Conservation (phyloP, 2,329 filamentous ascomycete species). For the Aspergillus pseudoterreus region DNA sequence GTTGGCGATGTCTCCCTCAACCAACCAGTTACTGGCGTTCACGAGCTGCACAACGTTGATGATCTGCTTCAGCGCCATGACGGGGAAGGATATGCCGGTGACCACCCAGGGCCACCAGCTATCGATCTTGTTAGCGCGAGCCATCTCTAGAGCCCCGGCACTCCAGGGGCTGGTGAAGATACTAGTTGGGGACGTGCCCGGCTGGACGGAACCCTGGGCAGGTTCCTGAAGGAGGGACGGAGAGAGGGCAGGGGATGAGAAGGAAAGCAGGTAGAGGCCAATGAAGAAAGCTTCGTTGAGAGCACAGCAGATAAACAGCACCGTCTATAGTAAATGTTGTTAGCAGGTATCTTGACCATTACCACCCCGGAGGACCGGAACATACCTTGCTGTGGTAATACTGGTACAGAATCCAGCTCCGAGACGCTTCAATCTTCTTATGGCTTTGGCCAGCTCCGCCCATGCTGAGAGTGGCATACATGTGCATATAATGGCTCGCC, state of each 20-base stretch:
- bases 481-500: slow-evolving; percentile 97
- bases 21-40: slow-evolving; percentile 88
- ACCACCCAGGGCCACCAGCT: slow-evolving; percentile 75
- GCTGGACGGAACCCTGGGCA: slow-evolving; percentile 63
- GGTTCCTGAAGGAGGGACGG: slow-evolving; percentile 69
- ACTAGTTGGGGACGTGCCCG: slow-evolving; percentile 57
- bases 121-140: slow-evolving; percentile 89
- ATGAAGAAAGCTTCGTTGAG: slow-evolving; percentile 98
- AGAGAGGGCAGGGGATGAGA: slow-evolving; percentile 84
- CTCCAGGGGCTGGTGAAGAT: slow-evolving; percentile 88
- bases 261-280: slow-evolving; percentile 93
- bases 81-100: slow-evolving; percentile 71
- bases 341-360: slow-evolving; percentile 2
- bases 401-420: slow-evolving; percentile 85
- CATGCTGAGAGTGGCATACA: slow-evolving; percentile 93
- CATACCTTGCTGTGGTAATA: slow-evolving; percentile 97
- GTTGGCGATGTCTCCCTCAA: slow-evolving; percentile 76
- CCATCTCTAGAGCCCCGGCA: slow-evolving; percentile 86
- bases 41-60: slow-evolving; percentile 93
- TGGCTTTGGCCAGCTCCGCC: slow-evolving; percentile 76
- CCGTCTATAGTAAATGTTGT: slow-evolving; percentile 54
- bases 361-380: slow-evolving; percentile 12
- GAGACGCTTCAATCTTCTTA: slow-evolving; percentile 85
- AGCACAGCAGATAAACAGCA: slow-evolving; percentile 85
- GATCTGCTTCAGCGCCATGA: slow-evolving; percentile 89